These are phyloP conservation scores for Cadophora gregata DNA, from an alignment of 2,329 filamentous ascomycete genomes.

Conservation along the genomic window DNA sequence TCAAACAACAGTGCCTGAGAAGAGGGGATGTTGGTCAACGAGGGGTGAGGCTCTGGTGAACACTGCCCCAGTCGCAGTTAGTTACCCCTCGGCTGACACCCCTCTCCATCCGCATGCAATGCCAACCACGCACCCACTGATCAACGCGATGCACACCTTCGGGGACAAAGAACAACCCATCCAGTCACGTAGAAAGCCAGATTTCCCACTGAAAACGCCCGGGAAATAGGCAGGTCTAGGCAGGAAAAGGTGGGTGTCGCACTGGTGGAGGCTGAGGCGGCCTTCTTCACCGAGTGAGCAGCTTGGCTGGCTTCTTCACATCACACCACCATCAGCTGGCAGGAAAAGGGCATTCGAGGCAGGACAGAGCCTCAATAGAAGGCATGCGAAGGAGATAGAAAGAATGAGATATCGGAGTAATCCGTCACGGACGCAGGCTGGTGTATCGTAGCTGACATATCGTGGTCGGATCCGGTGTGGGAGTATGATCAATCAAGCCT, in stretches of 20 bases:
- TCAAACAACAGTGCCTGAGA: background rate
- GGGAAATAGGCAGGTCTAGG: background rate
- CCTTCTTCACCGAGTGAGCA: background rate
- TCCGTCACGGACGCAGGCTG: background rate
- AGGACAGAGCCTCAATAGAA: background rate
- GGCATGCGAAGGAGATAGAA: background rate
- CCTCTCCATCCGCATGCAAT: background rate
- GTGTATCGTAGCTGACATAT: background rate
- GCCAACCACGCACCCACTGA: background rate
- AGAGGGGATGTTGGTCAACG: background rate
- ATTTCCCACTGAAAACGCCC: background rate
- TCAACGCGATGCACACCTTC: background rate
- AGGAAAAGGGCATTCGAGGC: background rate
- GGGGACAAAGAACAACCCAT: background rate
- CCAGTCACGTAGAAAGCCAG: background rate
- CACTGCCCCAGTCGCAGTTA: background rate
- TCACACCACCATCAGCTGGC: background rate
- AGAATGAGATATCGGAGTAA: background rate
- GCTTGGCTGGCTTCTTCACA: background rate
- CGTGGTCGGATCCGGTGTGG: no score
- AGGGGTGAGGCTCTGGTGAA: background rate
- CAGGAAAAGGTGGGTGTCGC: background rate
- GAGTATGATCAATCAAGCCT: background rate
- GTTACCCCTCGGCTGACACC: background rate
- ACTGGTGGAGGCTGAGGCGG: background rate